Percentiles rank a stretch among this genome's conserved stretches.
Evolutionary conservation across 805 yeast genomes (phyloP).

Genomic region (Blastobotrys terrestris): DNA sequence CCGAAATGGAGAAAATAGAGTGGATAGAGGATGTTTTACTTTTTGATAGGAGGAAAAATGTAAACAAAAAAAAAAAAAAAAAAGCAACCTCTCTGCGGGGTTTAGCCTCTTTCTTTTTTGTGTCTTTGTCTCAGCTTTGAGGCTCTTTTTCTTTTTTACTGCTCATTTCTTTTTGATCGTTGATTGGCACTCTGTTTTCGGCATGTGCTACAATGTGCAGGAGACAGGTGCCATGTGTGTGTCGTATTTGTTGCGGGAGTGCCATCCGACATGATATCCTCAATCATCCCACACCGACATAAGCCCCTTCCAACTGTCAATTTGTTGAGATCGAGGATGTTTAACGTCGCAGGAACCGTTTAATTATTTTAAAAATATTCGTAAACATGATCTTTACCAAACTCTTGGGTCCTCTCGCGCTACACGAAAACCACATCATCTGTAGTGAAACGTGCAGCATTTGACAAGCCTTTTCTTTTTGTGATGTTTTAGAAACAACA

Average conservation of each 20-base stretch:
- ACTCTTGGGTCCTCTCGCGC: no score
- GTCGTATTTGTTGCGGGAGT: not conserved
- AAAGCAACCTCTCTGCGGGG: not conserved
- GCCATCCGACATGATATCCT: no score
- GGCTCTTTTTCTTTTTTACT: not conserved
- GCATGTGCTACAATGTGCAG: not conserved
- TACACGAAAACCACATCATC: not conserved
- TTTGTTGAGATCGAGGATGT: no score
- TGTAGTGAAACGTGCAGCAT: not conserved
- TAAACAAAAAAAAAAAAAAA: not conserved
- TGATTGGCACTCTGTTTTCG: not conserved
- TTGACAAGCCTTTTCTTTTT: not conserved
- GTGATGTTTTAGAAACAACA: not conserved
- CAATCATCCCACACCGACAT: no score
- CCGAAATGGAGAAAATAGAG: not conserved
- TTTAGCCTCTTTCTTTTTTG: not conserved
- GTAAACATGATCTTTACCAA: no score
- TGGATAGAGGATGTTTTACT: not conserved
- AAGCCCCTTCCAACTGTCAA: no score
- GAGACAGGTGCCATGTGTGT: not conserved
- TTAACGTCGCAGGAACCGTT: no score
- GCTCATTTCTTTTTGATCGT: not conserved
- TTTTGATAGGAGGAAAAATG: not conserved
- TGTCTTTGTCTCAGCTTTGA: not conserved
- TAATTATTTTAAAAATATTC: no score